Conservation (phyloP, 2,329 filamentous ascomycete species). For the Ascochyta pisi region DNA sequence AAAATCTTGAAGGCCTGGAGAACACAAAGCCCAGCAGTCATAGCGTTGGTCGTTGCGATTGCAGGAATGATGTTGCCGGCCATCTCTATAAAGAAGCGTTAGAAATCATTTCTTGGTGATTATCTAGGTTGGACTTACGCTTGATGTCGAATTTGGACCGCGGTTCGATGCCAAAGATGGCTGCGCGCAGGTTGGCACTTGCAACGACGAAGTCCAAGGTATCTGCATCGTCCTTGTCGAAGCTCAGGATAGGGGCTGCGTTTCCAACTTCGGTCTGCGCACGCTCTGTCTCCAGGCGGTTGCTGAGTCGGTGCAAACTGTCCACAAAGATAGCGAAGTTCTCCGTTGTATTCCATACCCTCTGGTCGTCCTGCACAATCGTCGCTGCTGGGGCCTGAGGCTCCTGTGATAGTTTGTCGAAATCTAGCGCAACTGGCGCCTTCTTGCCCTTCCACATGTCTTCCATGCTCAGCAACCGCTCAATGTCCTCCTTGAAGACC, state of each 20-base stretch:
- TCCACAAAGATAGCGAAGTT: conserved; percentile 87
- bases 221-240: conserved; percentile 97
- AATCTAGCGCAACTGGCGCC: conserved; percentile 76
- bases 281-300: conserved; percentile 72
- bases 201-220: conserved; percentile 94
- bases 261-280: conserved; percentile 57
- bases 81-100: conserved; percentile 70
- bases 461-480: conserved; percentile 82
- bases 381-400: conserved; percentile 60
- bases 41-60: conserved; percentile 97
- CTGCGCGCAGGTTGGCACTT: conserved; percentile 86
- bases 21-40: conserved; percentile 91
- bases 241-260: conserved; percentile 71
- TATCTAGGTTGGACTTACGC: conserved; percentile 51
- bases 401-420: conserved; percentile 65
- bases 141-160: conserved; percentile 97
- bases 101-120: neutral
- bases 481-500: conserved; percentile 86
- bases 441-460: conserved; percentile 94
- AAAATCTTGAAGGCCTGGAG: conserved; percentile 92
- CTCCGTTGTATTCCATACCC: conserved; percentile 80
- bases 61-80: conserved; percentile 98
- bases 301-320: conserved; percentile 78
- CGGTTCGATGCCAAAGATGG: conserved; percentile 84
- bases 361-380: conserved; percentile 72